phyloP scores from a whole-genome alignment of 805 yeast genomes.

The Brettanomyces nanus region DNA sequence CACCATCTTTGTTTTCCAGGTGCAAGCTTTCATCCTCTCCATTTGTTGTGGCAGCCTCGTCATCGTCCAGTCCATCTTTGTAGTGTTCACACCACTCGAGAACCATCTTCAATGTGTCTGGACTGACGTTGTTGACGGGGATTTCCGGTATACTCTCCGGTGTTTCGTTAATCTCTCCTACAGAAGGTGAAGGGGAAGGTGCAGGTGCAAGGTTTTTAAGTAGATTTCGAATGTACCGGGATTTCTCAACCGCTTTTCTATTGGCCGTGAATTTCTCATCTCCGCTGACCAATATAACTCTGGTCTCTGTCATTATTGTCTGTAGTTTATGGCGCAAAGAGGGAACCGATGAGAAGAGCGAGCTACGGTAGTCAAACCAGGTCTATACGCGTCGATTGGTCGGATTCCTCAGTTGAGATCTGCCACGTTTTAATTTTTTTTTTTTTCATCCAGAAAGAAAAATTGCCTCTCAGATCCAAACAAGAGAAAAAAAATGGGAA shows the following conservation, averaged over 20 bases:
- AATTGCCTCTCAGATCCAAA: no score
- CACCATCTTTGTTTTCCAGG: no score
- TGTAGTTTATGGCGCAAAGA: no score
- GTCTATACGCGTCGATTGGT: no score
- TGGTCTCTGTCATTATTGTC: no score
- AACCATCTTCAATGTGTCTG: conserved; percentile 73
- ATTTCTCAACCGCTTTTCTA: conserved; percentile 67
- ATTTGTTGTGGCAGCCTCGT: conserved; percentile 34
- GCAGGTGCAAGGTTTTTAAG: conserved; percentile 45
- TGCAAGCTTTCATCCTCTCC: not conserved
- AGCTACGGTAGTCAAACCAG: no score
- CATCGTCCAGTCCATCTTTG: conserved; percentile 66
- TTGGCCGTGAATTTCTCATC: conserved; percentile 66
- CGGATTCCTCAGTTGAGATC: not conserved
- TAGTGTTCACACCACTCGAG: conserved; percentile 90
- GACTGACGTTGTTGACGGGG: conserved; percentile 80
- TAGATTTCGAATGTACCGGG: conserved; percentile 72
- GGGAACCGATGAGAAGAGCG: no score
- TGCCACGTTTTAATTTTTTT: not conserved
- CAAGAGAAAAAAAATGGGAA: not conserved
- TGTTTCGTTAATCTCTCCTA: not conserved
- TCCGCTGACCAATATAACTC: no score
- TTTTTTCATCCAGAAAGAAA: no score
- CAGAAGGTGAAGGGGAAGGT: no score
- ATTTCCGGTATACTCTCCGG: not conserved